phyloP scores from a whole-genome alignment of 78 protist genomes.

The Speleostelium caveatum region DNA sequence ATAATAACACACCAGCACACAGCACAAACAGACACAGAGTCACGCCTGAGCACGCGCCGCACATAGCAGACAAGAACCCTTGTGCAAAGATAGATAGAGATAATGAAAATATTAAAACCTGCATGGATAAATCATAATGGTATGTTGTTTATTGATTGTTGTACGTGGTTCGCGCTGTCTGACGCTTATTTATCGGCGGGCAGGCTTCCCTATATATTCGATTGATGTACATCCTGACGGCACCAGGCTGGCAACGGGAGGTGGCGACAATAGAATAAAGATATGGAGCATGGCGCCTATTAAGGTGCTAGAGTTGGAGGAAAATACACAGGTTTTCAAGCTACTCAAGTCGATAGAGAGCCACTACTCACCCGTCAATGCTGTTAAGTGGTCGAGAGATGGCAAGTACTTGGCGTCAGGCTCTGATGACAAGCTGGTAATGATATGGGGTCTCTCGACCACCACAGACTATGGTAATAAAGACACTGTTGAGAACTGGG shows the following conservation, averaged over 20 bases:
- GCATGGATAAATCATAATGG: constrained; percentile 62
- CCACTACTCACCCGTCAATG: constrained; percentile 74
- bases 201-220: constrained; percentile 73
- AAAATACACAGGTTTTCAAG: constrained; percentile 20
- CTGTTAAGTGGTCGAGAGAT: constrained; percentile 67
- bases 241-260: constrained; percentile 81
- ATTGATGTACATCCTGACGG: constrained; percentile 87
- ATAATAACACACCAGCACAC: too few species aligned
- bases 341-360: constrained; percentile 50
- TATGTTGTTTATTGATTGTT: constrained; percentile 2
- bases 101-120: constrained; percentile 63
- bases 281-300: constrained; percentile 81
- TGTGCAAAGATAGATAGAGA: background rate
- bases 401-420: constrained; percentile 82
- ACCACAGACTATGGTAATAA: background rate
- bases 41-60: too few species aligned
- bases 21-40: too few species aligned
- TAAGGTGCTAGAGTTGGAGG: constrained; percentile 23
- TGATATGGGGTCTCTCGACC: constrained; percentile 72
- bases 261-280: constrained; percentile 77
- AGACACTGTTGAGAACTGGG: constrained; percentile 47
- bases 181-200: too few species aligned
- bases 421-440: constrained; percentile 64
- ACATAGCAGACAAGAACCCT: too few species aligned
- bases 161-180: too few species aligned